A percentile compares a stretch with the other conserved stretches of the same genome.
Conservation (phyloP, 352 stramenopile species). For the Phytophthora hybrid region DNA sequence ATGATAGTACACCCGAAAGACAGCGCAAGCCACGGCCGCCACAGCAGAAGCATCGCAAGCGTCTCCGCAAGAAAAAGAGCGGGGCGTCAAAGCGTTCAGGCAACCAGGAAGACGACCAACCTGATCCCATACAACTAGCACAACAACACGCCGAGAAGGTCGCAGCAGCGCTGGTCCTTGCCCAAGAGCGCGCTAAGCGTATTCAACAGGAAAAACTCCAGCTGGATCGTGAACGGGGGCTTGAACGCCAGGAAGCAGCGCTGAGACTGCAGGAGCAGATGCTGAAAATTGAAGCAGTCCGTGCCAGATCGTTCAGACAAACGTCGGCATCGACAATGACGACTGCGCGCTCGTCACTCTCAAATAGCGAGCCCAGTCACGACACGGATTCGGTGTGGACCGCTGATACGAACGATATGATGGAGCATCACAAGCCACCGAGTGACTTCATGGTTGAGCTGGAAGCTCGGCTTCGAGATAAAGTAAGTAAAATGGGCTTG, state of each 20-base stretch:
- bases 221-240: slow-evolving; percentile 28
- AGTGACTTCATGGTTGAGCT: slow-evolving; percentile 37
- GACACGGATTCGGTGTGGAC: slow-evolving; percentile 25
- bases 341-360: slow-evolving; percentile 19
- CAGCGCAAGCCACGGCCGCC: slow-evolving; percentile 33
- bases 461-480: slow-evolving; percentile 27
- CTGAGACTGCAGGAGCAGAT: slow-evolving; percentile 49
- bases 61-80: slow-evolving; percentile 32
- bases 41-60: slow-evolving; percentile 38
- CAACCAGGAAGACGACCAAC: slow-evolving; percentile 33
- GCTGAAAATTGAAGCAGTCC: slow-evolving; percentile 50
- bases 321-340: slow-evolving; percentile 12
- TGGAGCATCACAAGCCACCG: neutral
- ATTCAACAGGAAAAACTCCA: slow-evolving; percentile 44
- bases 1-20: slow-evolving; percentile 22
- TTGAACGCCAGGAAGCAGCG: slow-evolving; percentile 32
- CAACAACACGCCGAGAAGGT: slow-evolving; percentile 47
- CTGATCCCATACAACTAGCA: slow-evolving; percentile 22
- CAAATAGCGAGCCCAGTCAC: slow-evolving; percentile 11
- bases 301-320: slow-evolving; percentile 29
- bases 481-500: slow-evolving; percentile 18
- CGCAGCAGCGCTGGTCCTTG: slow-evolving; percentile 38
- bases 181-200: slow-evolving; percentile 47
- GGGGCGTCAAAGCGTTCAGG: slow-evolving; percentile 8
- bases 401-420: slow-evolving; percentile 20